Evolutionary conservation across 2,329 filamentous ascomycete genomes (phyloP), one percentile per base, ranked within the genome.

Genomic region (Trichoderma sp.): DNA sequence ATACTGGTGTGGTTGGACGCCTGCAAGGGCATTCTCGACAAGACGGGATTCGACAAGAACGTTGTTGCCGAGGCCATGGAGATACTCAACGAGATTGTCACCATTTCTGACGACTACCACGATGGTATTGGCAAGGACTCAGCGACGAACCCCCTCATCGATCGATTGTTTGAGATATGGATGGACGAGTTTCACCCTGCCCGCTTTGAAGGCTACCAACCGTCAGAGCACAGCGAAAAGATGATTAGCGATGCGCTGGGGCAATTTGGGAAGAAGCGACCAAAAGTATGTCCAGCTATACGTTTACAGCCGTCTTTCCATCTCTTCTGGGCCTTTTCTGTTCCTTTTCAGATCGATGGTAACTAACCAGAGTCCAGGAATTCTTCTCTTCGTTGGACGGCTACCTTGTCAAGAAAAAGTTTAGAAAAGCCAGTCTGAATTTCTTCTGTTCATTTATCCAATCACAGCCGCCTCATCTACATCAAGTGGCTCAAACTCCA

Each of bases 391-490:
- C 87, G 2, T 81, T 95, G 26, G 88, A 95, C 77, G 84, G 85
- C 58, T 90, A 90, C 73, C 87, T 96, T 72, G 83, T 91, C 30
- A 88, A 89, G 73, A 89, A 86, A 73, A 85, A 88, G 23, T 87
- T 89, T 72, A 89, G 93, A 23, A 86, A 90, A 69, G 87, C 88
- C 73, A 86, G 89, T 9, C 81, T 95, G 34, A 87, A 87, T 20
- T 85, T 96, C 12, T 83, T 96, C 17, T 90, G 89, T 77, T 88
- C 91, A 58, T 95, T 94, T 74, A 87, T 96, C 47, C 88, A 91
- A 74, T 88, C 89, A 72, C 91, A 94, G 74, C 92, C 93, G n/a
- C 93, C 93, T 5, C 93, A 95, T 80, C 84, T 96, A 2, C 89
- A 96, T 77, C 85, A 91, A 55, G 88, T 94, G 43, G 81, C 92